These are phyloP conservation scores for Salix udensis DNA, from an alignment of 345 rosid species.

Conservation along the genomic window DNA sequence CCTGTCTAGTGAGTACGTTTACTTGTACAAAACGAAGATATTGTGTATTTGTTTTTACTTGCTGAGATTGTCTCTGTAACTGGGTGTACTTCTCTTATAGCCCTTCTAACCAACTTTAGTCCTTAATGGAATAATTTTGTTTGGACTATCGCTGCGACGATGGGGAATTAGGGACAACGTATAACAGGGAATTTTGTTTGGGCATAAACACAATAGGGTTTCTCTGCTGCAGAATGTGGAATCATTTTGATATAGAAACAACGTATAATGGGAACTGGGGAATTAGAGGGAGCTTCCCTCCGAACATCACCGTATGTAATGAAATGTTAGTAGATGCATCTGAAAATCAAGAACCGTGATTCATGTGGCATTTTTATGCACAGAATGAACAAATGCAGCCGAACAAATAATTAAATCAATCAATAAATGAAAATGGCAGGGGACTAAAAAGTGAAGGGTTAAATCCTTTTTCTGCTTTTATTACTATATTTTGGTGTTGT, in stretches of 20 bases:
- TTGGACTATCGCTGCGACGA: not conserved
- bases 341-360: not conserved
- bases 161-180: no score
- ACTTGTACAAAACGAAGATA: not conserved
- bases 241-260: not conserved
- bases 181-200: not conserved
- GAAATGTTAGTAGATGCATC: not conserved
- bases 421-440: not conserved
- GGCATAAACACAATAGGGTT: not conserved
- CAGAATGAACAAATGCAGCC: not conserved
- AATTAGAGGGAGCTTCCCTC: not conserved
- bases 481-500: not conserved
- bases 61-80: no score
- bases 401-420: not conserved
- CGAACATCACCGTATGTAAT: not conserved
- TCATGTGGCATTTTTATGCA: not conserved
- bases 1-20: not conserved
- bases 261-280: not conserved
- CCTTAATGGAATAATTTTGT: not conserved
- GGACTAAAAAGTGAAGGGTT: not conserved
- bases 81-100: no score
- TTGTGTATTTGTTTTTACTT: not conserved
- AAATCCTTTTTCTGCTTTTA: not conserved
- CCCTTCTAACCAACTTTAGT: not conserved
- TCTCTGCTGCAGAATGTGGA: not conserved